A percentile compares a stretch with the other conserved stretches of the same genome.
Conservation (phyloP, 352 stramenopile species). For the Phytophthora sp. region DNA sequence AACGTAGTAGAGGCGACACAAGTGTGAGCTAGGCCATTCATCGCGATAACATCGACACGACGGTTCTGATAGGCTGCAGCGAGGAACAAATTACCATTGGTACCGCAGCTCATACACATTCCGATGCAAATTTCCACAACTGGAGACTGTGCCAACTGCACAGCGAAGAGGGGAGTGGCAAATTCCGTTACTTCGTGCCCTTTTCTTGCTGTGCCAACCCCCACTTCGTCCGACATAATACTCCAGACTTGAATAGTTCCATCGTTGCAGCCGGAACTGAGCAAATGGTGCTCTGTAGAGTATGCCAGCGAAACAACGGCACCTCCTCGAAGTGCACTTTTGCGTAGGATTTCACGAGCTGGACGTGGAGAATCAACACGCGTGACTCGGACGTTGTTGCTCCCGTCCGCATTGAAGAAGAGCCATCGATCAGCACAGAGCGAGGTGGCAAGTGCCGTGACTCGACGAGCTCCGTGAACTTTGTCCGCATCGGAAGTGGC, state of each 20-base stretch:
- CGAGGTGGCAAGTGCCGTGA: slow-evolving; percentile 59
- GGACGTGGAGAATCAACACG: slow-evolving; percentile 51
- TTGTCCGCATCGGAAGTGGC: slow-evolving; percentile 72
- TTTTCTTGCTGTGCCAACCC: slow-evolving; percentile 24
- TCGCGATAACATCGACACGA: slow-evolving; percentile 57
- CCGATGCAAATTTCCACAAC: slow-evolving; percentile 56
- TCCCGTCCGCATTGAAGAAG: slow-evolving; percentile 78
- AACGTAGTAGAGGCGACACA: slow-evolving; percentile 36
- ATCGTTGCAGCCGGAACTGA: slow-evolving; percentile 70
- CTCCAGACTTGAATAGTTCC: slow-evolving; percentile 70
- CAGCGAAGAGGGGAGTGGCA: slow-evolving; percentile 38
- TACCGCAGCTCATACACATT: slow-evolving; percentile 25
- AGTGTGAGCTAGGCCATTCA: slow-evolving; percentile 37
- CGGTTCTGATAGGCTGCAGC: slow-evolving; percentile 63
- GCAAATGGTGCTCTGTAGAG: slow-evolving; percentile 49
- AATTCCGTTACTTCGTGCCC: slow-evolving; percentile 33
- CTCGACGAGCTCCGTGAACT: slow-evolving; percentile 51
- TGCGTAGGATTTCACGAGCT: slow-evolving; percentile 77
- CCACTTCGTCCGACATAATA: slow-evolving; percentile 57
- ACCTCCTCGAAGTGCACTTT: slow-evolving; percentile 62
- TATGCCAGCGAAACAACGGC: slow-evolving; percentile 65
- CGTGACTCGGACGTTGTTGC: slow-evolving; percentile 74
- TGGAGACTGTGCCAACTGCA: slow-evolving; percentile 46
- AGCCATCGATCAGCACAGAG: slow-evolving; percentile 65
- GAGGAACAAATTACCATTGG: slow-evolving; percentile 41